Evolutionary conservation across 495 filamentous ascomycete genomes (phyloP), one percentile per base, ranked within the genome.

Genomic region (Penicillium pancosmium): DNA sequence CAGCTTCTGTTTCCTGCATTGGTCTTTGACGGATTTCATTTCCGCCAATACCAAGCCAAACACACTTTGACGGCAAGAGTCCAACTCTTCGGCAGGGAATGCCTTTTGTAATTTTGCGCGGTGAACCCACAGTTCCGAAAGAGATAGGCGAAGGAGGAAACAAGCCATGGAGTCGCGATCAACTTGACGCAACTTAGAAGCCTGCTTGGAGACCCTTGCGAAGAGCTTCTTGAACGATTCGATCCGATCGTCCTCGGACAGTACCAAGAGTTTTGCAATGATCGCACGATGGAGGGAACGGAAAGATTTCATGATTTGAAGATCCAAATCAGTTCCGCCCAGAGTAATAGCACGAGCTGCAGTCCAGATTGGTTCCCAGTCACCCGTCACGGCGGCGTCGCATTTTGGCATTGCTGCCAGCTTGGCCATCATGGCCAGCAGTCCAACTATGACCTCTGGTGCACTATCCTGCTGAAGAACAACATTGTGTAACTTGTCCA

Each of bases 341-440:
- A 80, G 47, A 31, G 64, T 56, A 41, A 79, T 63, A 18, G 71
- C 65, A 57, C 73, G 77, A 33, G 75, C 73, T 16, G 70, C 62
- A 35, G 66, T 69, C 68, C 71, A 79, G 44, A 77, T 67, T 8
- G 73, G 72, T 19, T 78, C 76, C 74, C 74, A 78, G 43, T 74
- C 70, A 46, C 70, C 65, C 23, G 73, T 78, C 41, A 79, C 33
- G 4, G 57, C 61, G 15, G 76, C 74, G 34, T 74, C 62, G 23
- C 70, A 74, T 57, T 78, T 79, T 4, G 76, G 71, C 75, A 78
- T 73, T 16, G 71, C 71, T 5, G 75, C 72, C 33, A 79, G 47
- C 33, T 76, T 79, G 0, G 76, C 75, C 76, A 79, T 77, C 62
- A 79, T 64, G 1, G 76, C 75, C 46, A 78, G 46, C 1, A 78